phyloP scores from a whole-genome alignment of 2,329 filamentous ascomycete genomes.

The Colletotrichum euphorbiae region DNA sequence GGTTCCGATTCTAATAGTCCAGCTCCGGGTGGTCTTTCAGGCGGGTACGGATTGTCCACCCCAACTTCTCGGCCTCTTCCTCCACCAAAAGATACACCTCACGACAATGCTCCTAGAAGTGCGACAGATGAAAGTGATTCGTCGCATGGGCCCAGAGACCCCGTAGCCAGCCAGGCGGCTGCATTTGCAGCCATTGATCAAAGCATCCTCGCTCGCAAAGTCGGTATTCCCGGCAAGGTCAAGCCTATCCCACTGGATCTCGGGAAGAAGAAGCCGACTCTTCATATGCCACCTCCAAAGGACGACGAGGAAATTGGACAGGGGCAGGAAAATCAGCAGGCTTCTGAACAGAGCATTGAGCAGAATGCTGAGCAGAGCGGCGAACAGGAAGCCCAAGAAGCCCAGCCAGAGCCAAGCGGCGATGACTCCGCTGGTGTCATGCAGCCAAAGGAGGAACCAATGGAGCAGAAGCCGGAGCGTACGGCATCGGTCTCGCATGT shows the following conservation, averaged over 20 bases:
- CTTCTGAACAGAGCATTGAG: conserved; percentile 39
- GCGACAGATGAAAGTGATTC: conserved; percentile 41
- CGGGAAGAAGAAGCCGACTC: conserved; percentile 48
- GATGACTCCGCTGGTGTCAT: conserved; percentile 44
- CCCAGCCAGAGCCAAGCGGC: conserved; percentile 27
- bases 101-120: conserved; percentile 51
- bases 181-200: conserved; percentile 75
- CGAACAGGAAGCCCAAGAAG: conserved; percentile 39
- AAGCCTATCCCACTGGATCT: conserved; percentile 62
- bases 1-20: conserved; percentile 48
- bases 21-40: conserved; percentile 45
- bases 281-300: conserved; percentile 37
- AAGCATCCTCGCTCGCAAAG: conserved; percentile 66
- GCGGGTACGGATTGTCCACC: conserved; percentile 47
- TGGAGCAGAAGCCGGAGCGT: conserved; percentile 45
- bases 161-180: conserved; percentile 64
- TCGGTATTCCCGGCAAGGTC: conserved; percentile 61
- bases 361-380: conserved; percentile 38
- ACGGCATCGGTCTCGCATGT: conserved; percentile 80
- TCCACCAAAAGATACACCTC: conserved; percentile 57
- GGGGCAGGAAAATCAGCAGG: conserved; percentile 44
- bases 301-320: conserved; percentile 45
- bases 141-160: conserved; percentile 35
- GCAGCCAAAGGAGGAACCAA: conserved; percentile 43
- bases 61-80: conserved; percentile 51